Evolutionary conservation across 208 protist species (phyloP).

Genomic region (Trypanosoma cruzi): DNA sequence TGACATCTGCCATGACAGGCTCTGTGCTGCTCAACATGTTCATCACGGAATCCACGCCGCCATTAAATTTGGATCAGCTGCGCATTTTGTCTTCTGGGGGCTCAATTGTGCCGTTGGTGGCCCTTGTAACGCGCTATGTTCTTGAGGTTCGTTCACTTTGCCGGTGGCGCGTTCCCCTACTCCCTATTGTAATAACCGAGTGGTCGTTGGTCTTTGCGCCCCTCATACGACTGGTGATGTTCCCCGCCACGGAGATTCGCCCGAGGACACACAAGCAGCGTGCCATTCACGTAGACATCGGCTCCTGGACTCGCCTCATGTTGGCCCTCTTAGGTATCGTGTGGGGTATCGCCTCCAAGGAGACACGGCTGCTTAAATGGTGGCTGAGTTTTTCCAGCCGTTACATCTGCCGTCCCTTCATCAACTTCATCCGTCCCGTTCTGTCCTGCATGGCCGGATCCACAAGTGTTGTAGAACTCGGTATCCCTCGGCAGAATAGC

Average conservation of each 20-base stretch:
- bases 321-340: slow-evolving; percentile 52
- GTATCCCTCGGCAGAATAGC: slow-evolving; percentile 28
- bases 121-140: slow-evolving; percentile 43
- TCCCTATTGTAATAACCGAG: slow-evolving; percentile 36
- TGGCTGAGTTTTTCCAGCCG: slow-evolving; percentile 37
- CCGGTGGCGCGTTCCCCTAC: slow-evolving; percentile 33
- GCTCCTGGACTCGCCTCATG: slow-evolving; percentile 48
- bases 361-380: slow-evolving; percentile 26
- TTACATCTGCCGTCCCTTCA: slow-evolving; percentile 43
- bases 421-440: slow-evolving; percentile 43
- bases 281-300: slow-evolving; percentile 51
- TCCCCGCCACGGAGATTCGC: slow-evolving; percentile 39
- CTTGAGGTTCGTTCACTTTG: slow-evolving; percentile 47
- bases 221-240: slow-evolving; percentile 48
- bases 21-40: slow-evolving; percentile 43
- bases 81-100: slow-evolving; percentile 55
- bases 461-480: slow-evolving; percentile 38
- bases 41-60: slow-evolving; percentile 35
- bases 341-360: slow-evolving; percentile 39
- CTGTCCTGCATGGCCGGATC: slow-evolving; percentile 37
- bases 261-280: slow-evolving; percentile 36
- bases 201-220: slow-evolving; percentile 40
- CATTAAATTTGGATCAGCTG: slow-evolving; percentile 43
- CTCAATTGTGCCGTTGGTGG: slow-evolving; percentile 48
- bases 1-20: slow-evolving; percentile 41